A percentile compares a stretch with the other conserved stretches of the same genome.
phyloP scores from a whole-genome alignment of 768 basidiomycete genomes.

The Boletus sp. region DNA sequence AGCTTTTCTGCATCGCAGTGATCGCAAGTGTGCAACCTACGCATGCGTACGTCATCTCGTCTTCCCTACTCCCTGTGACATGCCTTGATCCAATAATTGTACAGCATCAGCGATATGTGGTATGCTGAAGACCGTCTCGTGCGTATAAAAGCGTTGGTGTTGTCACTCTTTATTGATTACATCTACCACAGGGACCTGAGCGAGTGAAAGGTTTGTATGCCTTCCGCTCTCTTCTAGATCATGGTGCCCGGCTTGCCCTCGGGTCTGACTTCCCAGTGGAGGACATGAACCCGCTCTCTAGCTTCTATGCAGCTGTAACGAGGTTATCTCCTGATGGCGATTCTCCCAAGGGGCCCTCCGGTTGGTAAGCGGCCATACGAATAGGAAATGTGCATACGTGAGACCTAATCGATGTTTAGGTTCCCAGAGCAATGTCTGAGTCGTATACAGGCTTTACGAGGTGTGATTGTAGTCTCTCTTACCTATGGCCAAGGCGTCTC shows the following conservation, averaged over 20 bases:
- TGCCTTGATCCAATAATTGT: not conserved
- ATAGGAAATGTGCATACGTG: not conserved
- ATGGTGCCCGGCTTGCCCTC: constrained; percentile 65
- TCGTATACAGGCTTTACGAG: constrained; percentile 72
- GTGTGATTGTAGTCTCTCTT: constrained; percentile 28
- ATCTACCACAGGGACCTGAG: constrained; percentile 61
- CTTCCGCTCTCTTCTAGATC: constrained; percentile 69
- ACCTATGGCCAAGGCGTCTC: not conserved
- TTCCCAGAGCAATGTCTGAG: constrained; percentile 79
- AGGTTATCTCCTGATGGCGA: constrained; percentile 63
- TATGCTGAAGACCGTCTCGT: constrained; percentile 83
- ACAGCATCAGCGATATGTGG: constrained; percentile 82
- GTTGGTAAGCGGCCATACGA: constrained; percentile 56
- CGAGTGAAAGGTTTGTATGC: constrained; percentile 85
- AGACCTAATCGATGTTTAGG: constrained; percentile 40
- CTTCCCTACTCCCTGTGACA: not conserved
- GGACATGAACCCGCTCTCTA: constrained; percentile 74
- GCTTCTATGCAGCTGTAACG: constrained; percentile 87
- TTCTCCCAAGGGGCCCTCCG: constrained; percentile 79
- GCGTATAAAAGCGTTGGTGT: constrained; percentile 18
- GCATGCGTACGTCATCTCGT: constrained; percentile 56
- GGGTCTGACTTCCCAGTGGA: constrained; percentile 94
- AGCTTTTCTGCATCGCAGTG: constrained; percentile 41
- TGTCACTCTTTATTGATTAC: not conserved
- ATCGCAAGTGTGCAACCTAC: constrained; percentile 91